These are phyloP conservation scores for Cyanidiococcus yangmingshanensis DNA, from an alignment of 23 red algal species.

Conservation along the genomic window DNA sequence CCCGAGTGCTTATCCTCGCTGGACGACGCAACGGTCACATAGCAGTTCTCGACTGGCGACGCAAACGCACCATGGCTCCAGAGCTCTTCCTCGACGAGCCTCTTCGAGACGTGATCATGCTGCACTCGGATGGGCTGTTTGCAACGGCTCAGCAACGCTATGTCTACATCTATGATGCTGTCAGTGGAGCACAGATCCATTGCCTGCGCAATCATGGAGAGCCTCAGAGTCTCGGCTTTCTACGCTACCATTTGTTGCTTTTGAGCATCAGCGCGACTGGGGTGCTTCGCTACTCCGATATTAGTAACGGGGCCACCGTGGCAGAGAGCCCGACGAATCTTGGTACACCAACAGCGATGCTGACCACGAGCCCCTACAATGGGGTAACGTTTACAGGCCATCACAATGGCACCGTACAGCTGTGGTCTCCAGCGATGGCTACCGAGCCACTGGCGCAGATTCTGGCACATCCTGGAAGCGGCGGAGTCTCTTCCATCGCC, in stretches of 20 bases:
- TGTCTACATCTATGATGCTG: constrained; percentile 65
- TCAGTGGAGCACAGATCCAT: constrained; percentile 64
- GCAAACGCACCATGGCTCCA: constrained; percentile 19
- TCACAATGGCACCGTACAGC: constrained; percentile 44
- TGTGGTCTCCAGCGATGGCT: constrained; percentile 63
- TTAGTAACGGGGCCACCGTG: constrained; percentile 41
- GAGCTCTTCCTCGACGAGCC: constrained; percentile 71
- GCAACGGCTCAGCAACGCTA: constrained; percentile 59
- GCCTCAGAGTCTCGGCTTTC: constrained; percentile 54
- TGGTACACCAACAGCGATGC: constrained; percentile 21
- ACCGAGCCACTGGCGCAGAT: constrained; percentile 47
- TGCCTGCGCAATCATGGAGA: constrained; percentile 52
- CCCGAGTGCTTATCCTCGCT: constrained; percentile 46
- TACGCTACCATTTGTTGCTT: constrained; percentile 86
- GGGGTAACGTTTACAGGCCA: constrained; percentile 57
- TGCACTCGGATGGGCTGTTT: constrained; percentile 74
- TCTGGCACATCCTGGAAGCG: constrained; percentile 37
- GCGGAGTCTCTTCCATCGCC: constrained; percentile 49
- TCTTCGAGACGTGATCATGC: constrained; percentile 51
- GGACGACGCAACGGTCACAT: constrained; percentile 61
- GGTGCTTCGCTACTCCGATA: constrained; percentile 57
- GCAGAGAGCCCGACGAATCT: constrained; percentile 32
- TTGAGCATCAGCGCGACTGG: constrained; percentile 37
- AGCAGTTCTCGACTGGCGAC: constrained; percentile 47
- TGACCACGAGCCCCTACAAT: constrained; percentile 36